Base-by-base conservation (phyloP, 2,329 filamentous ascomycete genomes). In the Zarea fungicola region DNA sequence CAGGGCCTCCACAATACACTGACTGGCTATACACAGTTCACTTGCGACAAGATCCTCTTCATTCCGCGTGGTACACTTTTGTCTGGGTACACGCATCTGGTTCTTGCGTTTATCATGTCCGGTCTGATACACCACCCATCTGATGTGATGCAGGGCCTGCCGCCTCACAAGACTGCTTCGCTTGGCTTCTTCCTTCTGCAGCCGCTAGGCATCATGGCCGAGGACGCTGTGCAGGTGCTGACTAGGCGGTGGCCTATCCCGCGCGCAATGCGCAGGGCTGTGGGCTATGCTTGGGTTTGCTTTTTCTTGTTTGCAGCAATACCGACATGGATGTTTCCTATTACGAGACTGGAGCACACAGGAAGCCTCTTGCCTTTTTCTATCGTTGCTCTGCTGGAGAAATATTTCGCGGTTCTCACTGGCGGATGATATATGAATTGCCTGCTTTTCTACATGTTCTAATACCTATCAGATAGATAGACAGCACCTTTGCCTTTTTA, bases 141-240 rank as follows among this genome's bases (percentile, higher is more conserved):
- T 9, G 52, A 54, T 31, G 23, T 13, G 13, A 19, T 18, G 16
- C 26, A 29, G 26, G 39, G 46, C 9, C 36, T 49, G 19, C 25
- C 31, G 22, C 8, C 9, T 25, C 22, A 11, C 14, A 5, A 40
- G 41, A 23, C 29, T 7, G 42, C 31, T 3, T 25, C 29, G 19
- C 18, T 44, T 9, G 31, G 14, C 3, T 54, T 51, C 42, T 54
- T 54, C 39, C 23, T 36, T 18, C 21, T 51, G 23, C 46, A 51
- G 36, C 41, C 52, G 11, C 26, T 52, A 5, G 52, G 43, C 22
- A 45, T 54, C 42, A 43, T 54, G 37, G 6, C 37, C 19, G 52
- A 54, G 42, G 49, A 54, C 16, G 36, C 21, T 10, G 45, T 48
- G 26, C 52, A 48, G 28, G 45, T 37, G n/a, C 18, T 37, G 16